Evolutionary conservation across 1,284 basidiomycete species (phyloP).

Genomic region (Apiotrichum montevideense): DNA sequence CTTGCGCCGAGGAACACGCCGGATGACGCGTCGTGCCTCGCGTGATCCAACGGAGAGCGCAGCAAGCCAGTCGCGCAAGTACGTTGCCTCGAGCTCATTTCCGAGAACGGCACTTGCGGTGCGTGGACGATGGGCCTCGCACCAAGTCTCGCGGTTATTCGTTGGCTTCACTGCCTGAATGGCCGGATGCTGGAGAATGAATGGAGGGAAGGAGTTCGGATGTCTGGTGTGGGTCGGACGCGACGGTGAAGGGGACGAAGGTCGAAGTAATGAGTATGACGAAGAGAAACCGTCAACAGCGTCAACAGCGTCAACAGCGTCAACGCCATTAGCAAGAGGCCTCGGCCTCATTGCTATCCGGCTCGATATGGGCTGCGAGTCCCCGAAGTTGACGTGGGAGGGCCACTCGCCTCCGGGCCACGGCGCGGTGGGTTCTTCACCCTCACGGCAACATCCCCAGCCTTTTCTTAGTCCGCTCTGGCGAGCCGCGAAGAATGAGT

Average conservation of each 20-base stretch:
- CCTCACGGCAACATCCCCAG: conserved; percentile 34
- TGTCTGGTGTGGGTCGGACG: background rate
- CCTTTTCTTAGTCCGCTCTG: conserved; percentile 26
- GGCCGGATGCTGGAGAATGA: conserved; percentile 27
- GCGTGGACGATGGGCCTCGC: conserved; percentile 69
- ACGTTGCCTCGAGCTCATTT: conserved; percentile 66
- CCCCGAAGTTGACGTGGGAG: conserved; percentile 7
- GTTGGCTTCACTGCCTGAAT: conserved; percentile 17
- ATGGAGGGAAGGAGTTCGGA: conserved; percentile 7
- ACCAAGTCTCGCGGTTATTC: conserved; percentile 57
- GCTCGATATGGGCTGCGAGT: too few species aligned
- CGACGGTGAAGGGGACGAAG: too few species aligned
- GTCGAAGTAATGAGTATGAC: too few species aligned
- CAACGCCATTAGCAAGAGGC: too few species aligned
- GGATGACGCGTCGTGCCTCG: conserved; percentile 35
- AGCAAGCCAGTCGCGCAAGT: conserved; percentile 77
- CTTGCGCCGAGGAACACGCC: conserved; percentile 19
- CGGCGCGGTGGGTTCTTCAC: conserved; percentile 26
- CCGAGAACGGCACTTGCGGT: conserved; percentile 70
- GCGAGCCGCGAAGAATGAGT: conserved; percentile 28
- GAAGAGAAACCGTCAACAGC: too few species aligned
- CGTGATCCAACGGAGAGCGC: conserved; percentile 55
- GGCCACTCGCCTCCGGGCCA: conserved; percentile 29
- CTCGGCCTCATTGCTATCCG: too few species aligned
- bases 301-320: too few species aligned